Base-by-base conservation (phyloP, 495 filamentous ascomycete species). In the Hyaloscypha finlandica region DNA sequence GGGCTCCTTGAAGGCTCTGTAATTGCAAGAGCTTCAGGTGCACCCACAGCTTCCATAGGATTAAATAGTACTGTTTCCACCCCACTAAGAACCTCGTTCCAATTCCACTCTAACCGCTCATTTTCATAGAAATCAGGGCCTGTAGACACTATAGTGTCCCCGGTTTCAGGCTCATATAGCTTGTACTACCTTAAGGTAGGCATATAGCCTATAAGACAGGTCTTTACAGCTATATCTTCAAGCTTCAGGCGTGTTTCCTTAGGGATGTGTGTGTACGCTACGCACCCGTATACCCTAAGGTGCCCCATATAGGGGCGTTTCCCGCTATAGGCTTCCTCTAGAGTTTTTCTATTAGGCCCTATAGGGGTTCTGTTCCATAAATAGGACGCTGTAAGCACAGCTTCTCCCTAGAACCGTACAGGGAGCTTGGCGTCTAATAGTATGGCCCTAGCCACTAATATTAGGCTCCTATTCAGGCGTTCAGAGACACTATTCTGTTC, bases 401-500 rank as follows among this genome's bases (percentile, higher is more conserved):
- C 61, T n/a, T 54, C 61, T 22, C 8, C 19, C 61, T 9, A 64
- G 25, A 64, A 42, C 52, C 35, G 1, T 14, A 22, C 1, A n/a
- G 48, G 61, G 11, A 64, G 61, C 29, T 56, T 20, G 30, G 61
- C 52, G 48, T 64, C 42, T 11, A 11, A 8, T 19, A 64, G 4
- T 42, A 64, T 64, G 20, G 45, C 31, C 25, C 25, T 25, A 25
- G 25, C 25, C 25, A 25, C 25, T 25, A 25, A 25, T 25, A 25
- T 25, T 25, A 64, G 8, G 61, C 11, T 55, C 25, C 48, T 3
- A 31, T 64, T 56, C n/a, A 64, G 51, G 8, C 42, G 3, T 39
- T 54, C 48, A 32, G 61, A 8, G 2, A 64, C 61, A 1, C 55
- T 45, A 32, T 59, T 64, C 30, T 64, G 61, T 39, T 64, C 42